Evolutionary conservation across 257 asterid genomes (phyloP).

Genomic region (Coffea canephora): DNA sequence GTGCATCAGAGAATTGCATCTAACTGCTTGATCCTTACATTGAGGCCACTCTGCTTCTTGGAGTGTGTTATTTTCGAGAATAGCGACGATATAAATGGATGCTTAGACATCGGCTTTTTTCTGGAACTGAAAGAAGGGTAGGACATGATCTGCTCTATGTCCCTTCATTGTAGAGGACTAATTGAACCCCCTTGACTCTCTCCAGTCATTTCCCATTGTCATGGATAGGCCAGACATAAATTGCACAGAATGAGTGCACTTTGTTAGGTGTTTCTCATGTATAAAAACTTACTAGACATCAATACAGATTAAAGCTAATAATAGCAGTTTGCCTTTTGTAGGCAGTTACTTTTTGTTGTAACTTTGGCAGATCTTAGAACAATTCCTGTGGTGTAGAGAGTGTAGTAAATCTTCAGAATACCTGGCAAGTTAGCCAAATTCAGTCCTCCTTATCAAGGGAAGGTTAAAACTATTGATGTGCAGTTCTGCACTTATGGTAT

Average conservation of each 20-base stretch:
- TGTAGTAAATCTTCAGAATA: background rate
- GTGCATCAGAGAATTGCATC: constrained; percentile 9
- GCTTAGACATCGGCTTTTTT: constrained; percentile 10
- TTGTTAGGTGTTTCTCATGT: constrained; percentile 8
- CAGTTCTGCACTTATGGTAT: too few species aligned
- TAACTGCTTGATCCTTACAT: constrained; percentile 5
- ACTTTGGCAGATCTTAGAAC: background rate
- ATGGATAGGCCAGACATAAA: constrained; percentile 11
- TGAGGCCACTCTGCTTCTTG: constrained; percentile 8
- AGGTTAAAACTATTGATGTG: background rate
- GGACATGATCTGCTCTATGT: constrained; percentile 3
- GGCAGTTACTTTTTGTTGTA: too few species aligned
- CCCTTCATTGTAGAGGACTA: constrained; percentile 12
- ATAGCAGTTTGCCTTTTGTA: background rate
- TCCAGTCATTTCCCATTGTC: constrained; percentile 9
- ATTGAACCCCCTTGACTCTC: constrained; percentile 11
- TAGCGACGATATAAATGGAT: constrained; percentile 8
- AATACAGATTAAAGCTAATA: constrained; percentile 2
- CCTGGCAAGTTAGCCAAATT: background rate
- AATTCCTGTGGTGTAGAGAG: background rate
- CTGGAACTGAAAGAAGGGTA: constrained; percentile 14
- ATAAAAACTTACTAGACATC: constrained; percentile 10
- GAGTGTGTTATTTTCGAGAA: constrained; percentile 5
- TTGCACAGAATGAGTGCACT: constrained; percentile 11
- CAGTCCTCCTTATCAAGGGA: background rate